A percentile compares a stretch with the other conserved stretches of the same genome.
Conservation (phyloP, 1,139 yeast genomes). For the Suhomyces maxii region DNA sequence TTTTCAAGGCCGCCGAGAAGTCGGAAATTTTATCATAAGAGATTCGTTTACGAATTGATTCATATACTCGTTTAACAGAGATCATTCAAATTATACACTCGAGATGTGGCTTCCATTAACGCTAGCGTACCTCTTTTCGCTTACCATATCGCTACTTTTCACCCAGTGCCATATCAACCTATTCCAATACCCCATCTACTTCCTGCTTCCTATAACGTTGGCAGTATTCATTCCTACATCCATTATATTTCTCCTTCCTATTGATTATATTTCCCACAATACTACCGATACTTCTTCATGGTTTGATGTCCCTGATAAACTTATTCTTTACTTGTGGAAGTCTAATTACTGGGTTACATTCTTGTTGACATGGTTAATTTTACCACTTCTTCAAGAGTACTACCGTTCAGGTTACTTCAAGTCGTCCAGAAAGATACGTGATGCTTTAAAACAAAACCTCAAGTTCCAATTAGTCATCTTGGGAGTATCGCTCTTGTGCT, state of each 20-base stretch:
- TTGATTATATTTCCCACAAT: slow-evolving; percentile 42
- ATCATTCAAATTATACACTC: not conserved
- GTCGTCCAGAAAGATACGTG: slow-evolving; percentile 45
- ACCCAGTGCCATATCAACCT: slow-evolving; percentile 39
- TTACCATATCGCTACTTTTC: slow-evolving; percentile 34
- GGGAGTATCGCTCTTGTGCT: slow-evolving; percentile 52
- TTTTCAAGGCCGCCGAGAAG: too few species aligned
- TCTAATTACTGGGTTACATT: slow-evolving; percentile 80
- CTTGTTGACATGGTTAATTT: slow-evolving; percentile 66
- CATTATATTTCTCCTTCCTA: slow-evolving; percentile 40
- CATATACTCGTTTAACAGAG: not conserved
- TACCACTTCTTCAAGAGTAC: slow-evolving; percentile 73
- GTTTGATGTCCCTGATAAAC: slow-evolving; percentile 38
- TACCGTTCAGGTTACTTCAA: slow-evolving; percentile 69
- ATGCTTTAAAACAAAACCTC: slow-evolving; percentile 58
- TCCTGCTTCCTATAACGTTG: slow-evolving; percentile 34
- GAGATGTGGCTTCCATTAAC: slow-evolving; percentile 34
- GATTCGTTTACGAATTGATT: not conserved
- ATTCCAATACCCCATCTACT: slow-evolving; percentile 35
- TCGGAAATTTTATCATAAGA: too few species aligned
- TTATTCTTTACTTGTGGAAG: slow-evolving; percentile 66
- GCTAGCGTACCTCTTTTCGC: slow-evolving; percentile 29
- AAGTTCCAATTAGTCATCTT: slow-evolving; percentile 62
- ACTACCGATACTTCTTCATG: slow-evolving; percentile 18
- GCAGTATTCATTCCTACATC: slow-evolving; percentile 48